Base-by-base conservation (phyloP, 352 stramenopile genomes). In the Phytophthora ramorum region DNA sequence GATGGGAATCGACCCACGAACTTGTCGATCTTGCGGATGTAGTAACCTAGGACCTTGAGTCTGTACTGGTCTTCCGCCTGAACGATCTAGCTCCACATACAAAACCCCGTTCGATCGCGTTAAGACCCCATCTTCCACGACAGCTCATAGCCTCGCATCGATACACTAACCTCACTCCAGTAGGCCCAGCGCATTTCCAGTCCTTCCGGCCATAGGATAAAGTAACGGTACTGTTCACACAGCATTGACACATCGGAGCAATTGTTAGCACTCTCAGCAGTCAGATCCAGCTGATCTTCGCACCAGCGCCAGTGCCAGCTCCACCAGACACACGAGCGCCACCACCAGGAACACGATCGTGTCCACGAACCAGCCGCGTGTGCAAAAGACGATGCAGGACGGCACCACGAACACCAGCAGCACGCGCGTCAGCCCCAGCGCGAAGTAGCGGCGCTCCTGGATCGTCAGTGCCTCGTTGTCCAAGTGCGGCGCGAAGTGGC, bases 31-130 rank as follows among this genome's bases (percentile, higher is more conserved):
- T 91, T 92, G 73, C 83, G 80, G 50, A 92, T 82, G 63, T 94
- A 94, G 58, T 90, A 91, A n/a, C 85, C 85, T 57, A 92, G 64
- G 41, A 94, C 91, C 66, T 90, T 94, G 63, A 94, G 81, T 48
- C 80, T 81, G 72, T 92, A 90, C 44, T 71, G 75, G 28, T 89
- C 81, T 58, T 86, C 81, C 3, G 83, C 81, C 46, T 79, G 63
- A 50, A 90, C 85, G 44, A 93, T 93, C 85, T 93, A 60, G 34
- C 14, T 10, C 5, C 48, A 45, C 14, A 58, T 17, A 44, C 14
- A 9, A n/a, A 52, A 7, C 30, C 26, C 26, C 26, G 6, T 4
- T 7, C 28, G 28, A 17, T 17, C 13, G 44, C n/a, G 22, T 51
- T 17, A 54, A 47, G 14, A 12, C 7, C 22, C 43, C 19, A 7